A percentile compares a stretch with the other conserved stretches of the same genome.
Conservation (phyloP, 2,329 filamentous ascomycete genomes). For the Alternaria arborescens region DNA sequence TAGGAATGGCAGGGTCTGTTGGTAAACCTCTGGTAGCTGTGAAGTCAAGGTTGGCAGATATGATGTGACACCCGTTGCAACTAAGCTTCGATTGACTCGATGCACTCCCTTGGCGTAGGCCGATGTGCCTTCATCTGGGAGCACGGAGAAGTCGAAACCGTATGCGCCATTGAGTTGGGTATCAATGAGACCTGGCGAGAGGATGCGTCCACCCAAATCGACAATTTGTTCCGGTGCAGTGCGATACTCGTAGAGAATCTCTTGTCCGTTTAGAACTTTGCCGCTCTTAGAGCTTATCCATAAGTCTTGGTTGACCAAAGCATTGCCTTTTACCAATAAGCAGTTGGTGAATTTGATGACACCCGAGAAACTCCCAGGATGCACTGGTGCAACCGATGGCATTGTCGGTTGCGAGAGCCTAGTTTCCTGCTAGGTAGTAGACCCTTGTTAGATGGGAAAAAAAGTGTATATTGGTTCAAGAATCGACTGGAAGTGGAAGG, state of each 20-base stretch:
- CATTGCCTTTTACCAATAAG: conserved; percentile 72
- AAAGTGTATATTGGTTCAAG: neutral
- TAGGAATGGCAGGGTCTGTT: conserved; percentile 78
- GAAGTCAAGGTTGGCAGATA: conserved; percentile 88
- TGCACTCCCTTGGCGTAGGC: conserved; percentile 77
- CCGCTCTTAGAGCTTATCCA: conserved; percentile 86
- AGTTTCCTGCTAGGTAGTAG: neutral
- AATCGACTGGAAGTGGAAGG: conserved; percentile 30
- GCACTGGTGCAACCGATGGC: conserved; percentile 50
- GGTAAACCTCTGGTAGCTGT: conserved; percentile 81
- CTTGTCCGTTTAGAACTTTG: conserved; percentile 77
- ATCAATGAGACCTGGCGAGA: conserved; percentile 88
- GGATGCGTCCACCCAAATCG: conserved; percentile 81
- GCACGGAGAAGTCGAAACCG: conserved; percentile 88
- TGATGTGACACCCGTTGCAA: conserved; percentile 84
- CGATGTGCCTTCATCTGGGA: conserved; percentile 66
- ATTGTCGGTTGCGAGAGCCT: conserved; percentile 35
- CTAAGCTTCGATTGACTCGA: conserved; percentile 74
- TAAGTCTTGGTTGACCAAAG: conserved; percentile 78
- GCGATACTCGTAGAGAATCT: conserved; percentile 72
- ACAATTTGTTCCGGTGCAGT: conserved; percentile 76
- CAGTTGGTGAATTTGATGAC: conserved; percentile 94
- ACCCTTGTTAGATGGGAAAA: neutral
- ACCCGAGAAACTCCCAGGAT: conserved; percentile 43
- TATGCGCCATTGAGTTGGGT: conserved; percentile 92